phyloP scores from a whole-genome alignment of 2,329 filamentous ascomycete species.

The Apiospora phragmitis region DNA sequence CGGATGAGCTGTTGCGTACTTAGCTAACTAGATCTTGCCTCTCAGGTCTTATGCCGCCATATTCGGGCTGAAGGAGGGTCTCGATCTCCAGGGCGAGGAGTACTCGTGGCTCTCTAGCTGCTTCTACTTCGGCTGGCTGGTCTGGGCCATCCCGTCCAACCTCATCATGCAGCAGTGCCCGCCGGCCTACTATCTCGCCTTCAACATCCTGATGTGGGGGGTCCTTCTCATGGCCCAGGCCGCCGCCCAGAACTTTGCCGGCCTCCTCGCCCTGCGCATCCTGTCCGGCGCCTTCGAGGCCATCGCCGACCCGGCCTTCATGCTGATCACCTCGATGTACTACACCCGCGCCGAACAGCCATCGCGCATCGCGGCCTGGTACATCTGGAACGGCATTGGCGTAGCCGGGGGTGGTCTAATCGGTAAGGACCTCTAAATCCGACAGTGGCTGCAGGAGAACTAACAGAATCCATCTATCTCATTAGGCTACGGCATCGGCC shows the following conservation, averaged over 20 bases:
- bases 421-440: neutral
- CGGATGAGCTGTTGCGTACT: too few relatives aligned
- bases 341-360: constrained; percentile 47
- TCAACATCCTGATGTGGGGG: constrained; percentile 37
- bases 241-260: constrained; percentile 40
- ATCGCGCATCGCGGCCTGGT: constrained; percentile 36
- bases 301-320: constrained; percentile 48
- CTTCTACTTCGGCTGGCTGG: constrained; percentile 48
- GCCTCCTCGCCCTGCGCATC: constrained; percentile 44
- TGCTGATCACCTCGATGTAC: constrained; percentile 52
- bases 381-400: neutral
- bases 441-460: constrained; percentile 33
- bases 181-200: constrained; percentile 35
- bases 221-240: constrained; percentile 43
- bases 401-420: neutral
- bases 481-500: constrained; percentile 39
- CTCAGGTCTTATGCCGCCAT: constrained; percentile 23
- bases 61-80: constrained; percentile 42
- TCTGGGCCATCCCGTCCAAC: constrained; percentile 32
- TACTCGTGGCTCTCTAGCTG: constrained; percentile 56
- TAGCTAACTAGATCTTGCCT: neutral
- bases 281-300: constrained; percentile 49
- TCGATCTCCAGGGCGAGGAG: constrained; percentile 42
- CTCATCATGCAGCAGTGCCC: constrained; percentile 35
- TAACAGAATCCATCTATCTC: constrained; percentile 40